Conservation (phyloP, 2,329 filamentous ascomycete species). For the Hymenoscyphus fraxineus region DNA sequence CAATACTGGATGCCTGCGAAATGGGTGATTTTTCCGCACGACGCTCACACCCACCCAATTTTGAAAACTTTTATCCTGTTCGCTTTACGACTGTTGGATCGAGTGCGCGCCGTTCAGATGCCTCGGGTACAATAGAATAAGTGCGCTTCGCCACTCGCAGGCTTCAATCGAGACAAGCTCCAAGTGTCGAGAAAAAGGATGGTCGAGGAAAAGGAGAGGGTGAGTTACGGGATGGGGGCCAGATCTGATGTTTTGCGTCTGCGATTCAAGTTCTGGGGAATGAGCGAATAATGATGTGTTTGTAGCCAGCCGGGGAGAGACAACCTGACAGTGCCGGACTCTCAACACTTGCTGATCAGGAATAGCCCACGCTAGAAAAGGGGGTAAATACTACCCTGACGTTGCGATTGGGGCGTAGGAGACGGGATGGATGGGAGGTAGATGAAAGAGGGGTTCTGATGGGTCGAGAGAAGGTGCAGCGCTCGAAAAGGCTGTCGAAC, state of each 20-base stretch:
- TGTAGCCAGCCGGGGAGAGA: background rate
- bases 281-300: slow-evolving; percentile 7
- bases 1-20: no score
- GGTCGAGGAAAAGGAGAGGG: background rate
- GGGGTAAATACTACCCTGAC: background rate
- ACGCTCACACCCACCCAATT: background rate
- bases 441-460: background rate
- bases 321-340: background rate
- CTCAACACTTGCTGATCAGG: background rate
- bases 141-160: background rate
- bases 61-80: background rate
- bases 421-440: background rate
- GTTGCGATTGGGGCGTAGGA: background rate
- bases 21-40: background rate
- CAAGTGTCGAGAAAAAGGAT: no score
- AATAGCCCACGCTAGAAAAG: slow-evolving; percentile 2
- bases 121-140: background rate
- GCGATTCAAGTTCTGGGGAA: slow-evolving; percentile 7
- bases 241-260: background rate
- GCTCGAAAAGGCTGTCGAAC: slow-evolving; percentile 7
- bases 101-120: background rate
- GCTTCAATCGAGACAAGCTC: background rate
- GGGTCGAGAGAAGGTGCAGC: background rate
- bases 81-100: background rate
- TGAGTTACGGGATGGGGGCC: slow-evolving; percentile 8